Conservation (phyloP, 2,329 filamentous ascomycete species). For the Fusarium sacchari region DNA sequence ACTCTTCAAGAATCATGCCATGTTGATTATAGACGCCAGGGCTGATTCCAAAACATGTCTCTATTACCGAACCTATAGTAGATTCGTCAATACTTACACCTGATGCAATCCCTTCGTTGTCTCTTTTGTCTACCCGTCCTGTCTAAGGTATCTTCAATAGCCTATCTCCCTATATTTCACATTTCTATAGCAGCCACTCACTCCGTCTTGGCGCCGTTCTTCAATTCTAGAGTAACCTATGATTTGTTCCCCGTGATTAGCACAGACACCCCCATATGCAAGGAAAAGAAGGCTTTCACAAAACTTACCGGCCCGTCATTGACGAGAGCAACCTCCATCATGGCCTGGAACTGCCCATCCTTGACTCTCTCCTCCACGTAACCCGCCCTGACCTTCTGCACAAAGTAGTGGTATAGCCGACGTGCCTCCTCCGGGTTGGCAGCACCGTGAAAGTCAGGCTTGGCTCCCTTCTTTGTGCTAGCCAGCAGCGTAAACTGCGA, state of each 20-base stretch:
- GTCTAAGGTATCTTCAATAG: conserved; percentile 7
- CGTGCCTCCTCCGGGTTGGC: conserved; percentile 81
- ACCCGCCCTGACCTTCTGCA: conserved; percentile 75
- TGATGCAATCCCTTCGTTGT: neutral
- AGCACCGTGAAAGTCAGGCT: conserved; percentile 93
- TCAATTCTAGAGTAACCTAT: conserved; percentile 43
- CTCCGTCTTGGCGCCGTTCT: conserved; percentile 35
- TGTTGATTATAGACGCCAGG: neutral
- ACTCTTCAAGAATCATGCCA: neutral
- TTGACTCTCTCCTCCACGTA: conserved; percentile 83
- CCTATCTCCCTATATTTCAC: neutral
- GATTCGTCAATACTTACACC: neutral
- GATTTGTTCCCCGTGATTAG: neutral
- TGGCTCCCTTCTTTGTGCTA: conserved; percentile 93
- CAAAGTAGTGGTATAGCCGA: conserved; percentile 85
- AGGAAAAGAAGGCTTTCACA: neutral
- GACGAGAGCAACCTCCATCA: conserved; percentile 96
- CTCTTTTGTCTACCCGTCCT: conserved; percentile 15
- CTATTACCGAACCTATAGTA: neutral
- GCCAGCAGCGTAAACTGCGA: conserved; percentile 97
- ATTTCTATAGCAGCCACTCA: conserved; percentile 7
- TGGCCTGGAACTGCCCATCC: conserved; percentile 96
- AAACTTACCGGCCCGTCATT: conserved; percentile 79
- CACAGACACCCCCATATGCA: neutral
- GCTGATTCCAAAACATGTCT: conserved; percentile 3